A percentile compares a stretch with the other conserved stretches of the same genome.
Conservation (phyloP, 805 yeast genomes). For the Starmerella sp. region DNA sequence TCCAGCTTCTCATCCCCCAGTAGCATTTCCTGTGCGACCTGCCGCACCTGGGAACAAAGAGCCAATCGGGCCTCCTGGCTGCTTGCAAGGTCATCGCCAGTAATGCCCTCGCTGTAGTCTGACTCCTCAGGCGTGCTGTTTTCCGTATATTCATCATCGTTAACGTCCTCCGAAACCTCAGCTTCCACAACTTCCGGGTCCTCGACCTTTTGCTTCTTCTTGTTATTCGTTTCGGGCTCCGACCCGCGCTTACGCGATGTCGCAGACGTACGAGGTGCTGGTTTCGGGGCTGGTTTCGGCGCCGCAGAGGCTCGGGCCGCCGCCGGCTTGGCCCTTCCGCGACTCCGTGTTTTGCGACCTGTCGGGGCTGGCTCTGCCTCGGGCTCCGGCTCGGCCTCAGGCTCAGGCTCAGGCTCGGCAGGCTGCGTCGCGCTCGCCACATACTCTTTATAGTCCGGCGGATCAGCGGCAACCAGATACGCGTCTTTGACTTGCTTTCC, state of each 20-base stretch:
- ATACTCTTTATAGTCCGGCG: conserved; percentile 20
- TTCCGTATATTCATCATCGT: conserved; percentile 17
- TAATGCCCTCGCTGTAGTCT: conserved; percentile 4
- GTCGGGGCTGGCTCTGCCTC: not conserved
- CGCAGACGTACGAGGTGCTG: not conserved
- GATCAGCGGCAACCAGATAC: conserved; percentile 20
- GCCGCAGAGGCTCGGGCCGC: conserved; percentile 1
- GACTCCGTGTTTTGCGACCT: conserved; percentile 40
- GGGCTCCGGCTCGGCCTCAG: conserved; percentile 32
- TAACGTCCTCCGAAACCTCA: conserved; percentile 7
- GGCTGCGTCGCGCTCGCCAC: conserved; percentile 2
- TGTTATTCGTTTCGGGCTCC: not conserved
- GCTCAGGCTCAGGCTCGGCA: not conserved
- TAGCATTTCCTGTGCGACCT: conserved; percentile 7
- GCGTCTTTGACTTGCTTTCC: conserved; percentile 21
- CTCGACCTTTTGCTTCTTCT: conserved; percentile 1
- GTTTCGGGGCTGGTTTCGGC: not conserved
- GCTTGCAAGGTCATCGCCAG: conserved; percentile 5
- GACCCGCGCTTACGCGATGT: not conserved
- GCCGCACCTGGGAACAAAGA: conserved; percentile 9
- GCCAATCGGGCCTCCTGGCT: conserved; percentile 19
- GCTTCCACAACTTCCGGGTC: not conserved
- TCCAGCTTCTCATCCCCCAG: not conserved
- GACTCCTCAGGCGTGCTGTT: conserved; percentile 8
- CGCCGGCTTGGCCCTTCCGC: conserved; percentile 5